A percentile compares a stretch with the other conserved stretches of the same genome.
These are phyloP conservation scores for Fusarium tanahbumbuense DNA, from an alignment of 2,329 filamentous ascomycete species.

Conservation along the genomic window DNA sequence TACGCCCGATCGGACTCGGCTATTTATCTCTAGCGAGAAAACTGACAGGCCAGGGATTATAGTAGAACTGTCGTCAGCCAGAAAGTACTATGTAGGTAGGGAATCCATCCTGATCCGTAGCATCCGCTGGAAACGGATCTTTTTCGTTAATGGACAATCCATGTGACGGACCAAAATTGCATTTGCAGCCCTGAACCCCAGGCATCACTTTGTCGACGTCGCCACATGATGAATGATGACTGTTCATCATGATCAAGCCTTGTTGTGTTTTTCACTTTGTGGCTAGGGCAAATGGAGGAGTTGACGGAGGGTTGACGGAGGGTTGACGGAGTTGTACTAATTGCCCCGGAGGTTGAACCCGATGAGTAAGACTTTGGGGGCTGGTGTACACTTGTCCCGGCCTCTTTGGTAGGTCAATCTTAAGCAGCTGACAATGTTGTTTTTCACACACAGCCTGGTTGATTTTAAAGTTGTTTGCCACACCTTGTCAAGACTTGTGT, in stretches of 20 bases:
- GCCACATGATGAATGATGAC: constrained; percentile 24
- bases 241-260: constrained; percentile 16
- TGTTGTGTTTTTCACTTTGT: constrained; percentile 31
- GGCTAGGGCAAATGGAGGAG: constrained; percentile 29
- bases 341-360: constrained; percentile 18
- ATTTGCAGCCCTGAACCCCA: constrained; percentile 27
- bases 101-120: constrained; percentile 39
- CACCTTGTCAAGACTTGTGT: constrained; percentile 19
- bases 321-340: constrained; percentile 25
- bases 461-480: constrained; percentile 19
- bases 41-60: constrained; percentile 29
- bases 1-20: constrained; percentile 44
- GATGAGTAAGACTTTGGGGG: constrained; percentile 17
- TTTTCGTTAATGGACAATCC: constrained; percentile 45
- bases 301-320: constrained; percentile 13
- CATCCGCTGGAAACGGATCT: constrained; percentile 46
- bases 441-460: constrained; percentile 16
- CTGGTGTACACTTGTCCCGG: neutral
- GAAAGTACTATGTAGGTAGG: neutral
- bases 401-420: neutral
- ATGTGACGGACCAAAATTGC: constrained; percentile 46
- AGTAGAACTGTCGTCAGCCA: constrained; percentile 36
- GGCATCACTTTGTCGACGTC: constrained; percentile 27
- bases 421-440: constrained; percentile 16
- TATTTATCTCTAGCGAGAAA: constrained; percentile 19